A percentile compares a stretch with the other conserved stretches of the same genome.
These are phyloP conservation scores for Paecilomyces sp. DNA, from an alignment of 2,329 filamentous ascomycete genomes.

Conservation along the genomic window DNA sequence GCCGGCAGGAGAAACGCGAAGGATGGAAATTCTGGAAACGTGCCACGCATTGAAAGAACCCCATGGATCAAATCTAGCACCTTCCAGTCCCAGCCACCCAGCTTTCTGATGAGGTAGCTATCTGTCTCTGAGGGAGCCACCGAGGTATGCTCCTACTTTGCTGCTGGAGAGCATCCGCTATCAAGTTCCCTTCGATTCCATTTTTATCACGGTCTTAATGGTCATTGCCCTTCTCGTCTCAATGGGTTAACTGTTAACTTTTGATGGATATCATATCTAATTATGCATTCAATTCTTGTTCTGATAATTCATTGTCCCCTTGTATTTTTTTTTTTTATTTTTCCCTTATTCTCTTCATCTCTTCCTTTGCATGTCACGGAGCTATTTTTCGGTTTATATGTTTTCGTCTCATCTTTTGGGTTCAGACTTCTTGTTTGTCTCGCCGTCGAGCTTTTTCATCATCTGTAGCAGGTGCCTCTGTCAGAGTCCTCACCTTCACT, in stretches of 20 bases:
- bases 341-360: background rate
- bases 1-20: slow-evolving; percentile 57
- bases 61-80: background rate
- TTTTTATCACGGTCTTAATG: background rate
- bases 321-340: background rate
- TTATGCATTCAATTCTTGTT: background rate
- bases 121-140: background rate
- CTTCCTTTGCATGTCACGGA: background rate
- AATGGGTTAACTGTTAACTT: background rate
- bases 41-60: slow-evolving; percentile 4
- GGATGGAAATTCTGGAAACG: slow-evolving; percentile 81
- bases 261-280: background rate
- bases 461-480: too few species aligned
- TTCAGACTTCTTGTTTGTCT: too few species aligned
- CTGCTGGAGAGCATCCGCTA: background rate
- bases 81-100: background rate
- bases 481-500: too few species aligned
- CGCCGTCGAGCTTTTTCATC: too few species aligned
- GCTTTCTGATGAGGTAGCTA: background rate
- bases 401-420: background rate
- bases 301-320: background rate
- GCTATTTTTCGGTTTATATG: background rate
- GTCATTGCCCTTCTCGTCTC: background rate
- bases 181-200: background rate
- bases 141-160: background rate